Evolutionary conservation across 176 grass and related monocot genomes (phyloP).

Genomic region (Canna indica): DNA sequence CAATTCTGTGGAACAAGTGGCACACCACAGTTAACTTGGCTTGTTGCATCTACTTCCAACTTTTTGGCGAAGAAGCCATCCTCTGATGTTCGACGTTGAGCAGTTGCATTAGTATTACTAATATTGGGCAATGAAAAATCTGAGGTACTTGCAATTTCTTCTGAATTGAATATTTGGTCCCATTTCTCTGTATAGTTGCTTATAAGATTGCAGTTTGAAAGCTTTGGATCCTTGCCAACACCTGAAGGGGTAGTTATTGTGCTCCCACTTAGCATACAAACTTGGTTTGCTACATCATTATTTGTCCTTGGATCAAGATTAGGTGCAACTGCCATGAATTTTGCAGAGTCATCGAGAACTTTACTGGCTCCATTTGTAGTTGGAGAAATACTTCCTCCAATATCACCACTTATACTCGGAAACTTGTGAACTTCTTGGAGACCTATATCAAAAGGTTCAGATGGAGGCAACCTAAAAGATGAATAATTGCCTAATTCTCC

Average conservation of each 20-base stretch:
- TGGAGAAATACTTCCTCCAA: constrained; percentile 6
- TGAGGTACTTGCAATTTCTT: constrained; percentile 16
- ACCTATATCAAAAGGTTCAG: constrained; percentile 25
- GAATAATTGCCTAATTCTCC: constrained; percentile 12
- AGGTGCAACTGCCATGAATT: not conserved
- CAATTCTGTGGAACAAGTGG: not conserved
- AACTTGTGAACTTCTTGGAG: constrained; percentile 30
- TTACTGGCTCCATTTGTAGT: not conserved
- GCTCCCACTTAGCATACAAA: not conserved
- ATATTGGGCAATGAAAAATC: constrained; percentile 27
- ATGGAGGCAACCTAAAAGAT: constrained; percentile 1
- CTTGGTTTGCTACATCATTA: constrained; percentile 1
- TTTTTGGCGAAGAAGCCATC: not conserved
- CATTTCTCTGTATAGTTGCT: not conserved
- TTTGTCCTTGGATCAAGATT: not conserved
- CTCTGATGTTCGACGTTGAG: constrained; percentile 12
- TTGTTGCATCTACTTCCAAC: not conserved
- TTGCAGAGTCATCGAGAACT: constrained; percentile 3
- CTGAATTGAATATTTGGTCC: not conserved
- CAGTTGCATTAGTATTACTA: constrained; percentile 23
- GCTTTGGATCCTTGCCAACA: constrained; percentile 1
- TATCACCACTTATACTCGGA: constrained; percentile 15
- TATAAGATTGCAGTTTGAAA: constrained; percentile 17
- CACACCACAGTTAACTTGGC: constrained; percentile 3
- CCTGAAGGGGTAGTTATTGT: not conserved